Base-by-base conservation (phyloP, 495 filamentous ascomycete species). In the Talaromyces proteolyticus region DNA sequence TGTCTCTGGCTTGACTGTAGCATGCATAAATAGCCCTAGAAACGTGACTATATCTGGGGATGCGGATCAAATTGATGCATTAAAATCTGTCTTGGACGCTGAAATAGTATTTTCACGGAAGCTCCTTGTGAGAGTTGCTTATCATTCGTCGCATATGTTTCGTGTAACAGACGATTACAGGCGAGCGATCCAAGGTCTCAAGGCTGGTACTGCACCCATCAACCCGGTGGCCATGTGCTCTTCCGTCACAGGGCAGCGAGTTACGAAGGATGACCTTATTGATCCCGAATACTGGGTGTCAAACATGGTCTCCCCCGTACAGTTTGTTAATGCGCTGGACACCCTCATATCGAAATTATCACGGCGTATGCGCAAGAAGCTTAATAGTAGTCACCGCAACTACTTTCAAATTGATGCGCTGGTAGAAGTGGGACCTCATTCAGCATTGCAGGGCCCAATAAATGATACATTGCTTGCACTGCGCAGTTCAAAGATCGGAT, bases 101-200 rank as follows among this genome's bases (percentile, higher is more conserved):
- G 51, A 61, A 6, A 58, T 47, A 0, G 14, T 50, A 12, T 52
- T 55, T 36, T 26, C 29, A 14, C 40, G 51, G 14, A 44, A 39
- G 18, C 51, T 57, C 3, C 16, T 17, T 1, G 42, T 52, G 6
- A 17, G 22, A 2, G 26, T 45, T 4, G 55, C 55, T 1, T 54
- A 54, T 43, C 55, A 57, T 21, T 57, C 51, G 10, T 12, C 19
- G 17, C 51, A 57, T 23, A 51, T 57, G 55, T 18, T 50, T 4
- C 43, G 0, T 76, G 80, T 52, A 77, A 72, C 14, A 66, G 66
- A 34, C 75, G 79, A 52, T 80, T 81, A 76, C 56, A 68, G 37
- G 51, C 10, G 5, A 12, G 53, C 12, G 34, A 26, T 6, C 20
- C 41, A 1, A 25, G 42, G 42, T 50, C 50, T 20, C 34, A 26